Evolutionary conservation across 495 filamentous ascomycete species (phyloP), one percentile per base, ranked within the genome.

Genomic region (Evernia prunastri): DNA sequence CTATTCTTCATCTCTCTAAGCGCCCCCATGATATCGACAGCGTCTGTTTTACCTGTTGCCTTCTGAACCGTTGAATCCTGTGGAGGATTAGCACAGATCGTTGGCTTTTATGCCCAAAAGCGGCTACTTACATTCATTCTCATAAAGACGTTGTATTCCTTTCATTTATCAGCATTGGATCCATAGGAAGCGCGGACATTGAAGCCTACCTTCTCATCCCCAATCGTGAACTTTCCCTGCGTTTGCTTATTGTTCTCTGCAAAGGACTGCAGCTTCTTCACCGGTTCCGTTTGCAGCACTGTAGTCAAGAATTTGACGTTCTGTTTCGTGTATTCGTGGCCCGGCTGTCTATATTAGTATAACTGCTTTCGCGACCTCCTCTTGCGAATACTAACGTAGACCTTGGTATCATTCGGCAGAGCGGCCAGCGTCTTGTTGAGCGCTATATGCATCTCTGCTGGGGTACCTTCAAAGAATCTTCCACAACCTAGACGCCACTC

Each of bases 121-220:
- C 25, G 23, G 18, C 10, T 33, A 79, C 86, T 81, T 77, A 91
- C 91, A 72, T 90, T 80, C 61, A 94, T 82, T 63, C 86, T 82
- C 94, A 98, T 97, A 70, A 98, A 98, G 4, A 97, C 92, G 72
- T 98, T 98, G 73, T 97, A 92, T 73, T 91, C 75, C 92, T 95
- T 70, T 23, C 3, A 27, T 1, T 51, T 27, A 59, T 60, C 60
- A 58, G 37, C 40, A 25, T 54, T 27, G 25, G 31, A 13, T 31
- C 6, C 31, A 20, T 40, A 23, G 6, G 3, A 25, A 43, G 25
- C 5, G 5, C 13, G 60, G 15, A 31, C 3, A 4, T 36, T 35
- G 13, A 49, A 33, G 31, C 75, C 68, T 76, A 92, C 90, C 88
- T 98, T 98, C 76, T 98, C 94, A 73, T 98, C 92, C 0, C 90